These are phyloP conservation scores for Mycena maculata DNA, from an alignment of 768 basidiomycete genomes.

Conservation along the genomic window DNA sequence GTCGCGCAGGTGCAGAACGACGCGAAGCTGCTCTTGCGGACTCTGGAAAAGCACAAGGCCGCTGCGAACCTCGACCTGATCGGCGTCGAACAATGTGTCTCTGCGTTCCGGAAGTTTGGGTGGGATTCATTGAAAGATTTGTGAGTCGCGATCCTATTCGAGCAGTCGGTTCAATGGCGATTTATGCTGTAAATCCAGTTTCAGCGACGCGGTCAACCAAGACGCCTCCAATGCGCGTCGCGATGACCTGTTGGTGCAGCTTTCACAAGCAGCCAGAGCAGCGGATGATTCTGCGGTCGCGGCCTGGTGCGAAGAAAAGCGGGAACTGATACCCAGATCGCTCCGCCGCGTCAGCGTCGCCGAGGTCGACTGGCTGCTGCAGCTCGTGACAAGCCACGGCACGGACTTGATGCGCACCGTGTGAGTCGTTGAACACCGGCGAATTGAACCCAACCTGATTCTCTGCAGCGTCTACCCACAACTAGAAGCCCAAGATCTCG, in stretches of 20 bases:
- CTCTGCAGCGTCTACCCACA: background rate
- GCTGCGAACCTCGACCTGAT: background rate
- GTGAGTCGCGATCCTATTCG: background rate
- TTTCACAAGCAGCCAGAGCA: background rate
- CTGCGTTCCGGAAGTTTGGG: background rate
- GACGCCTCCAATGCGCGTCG: slow-evolving; percentile 4
- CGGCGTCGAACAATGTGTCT: background rate
- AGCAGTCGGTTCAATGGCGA: too few species aligned
- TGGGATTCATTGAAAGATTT: slow-evolving; percentile 1
- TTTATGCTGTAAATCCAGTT: background rate
- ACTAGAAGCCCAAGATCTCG: background rate
- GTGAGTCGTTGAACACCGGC: background rate
- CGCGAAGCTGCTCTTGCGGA: background rate
- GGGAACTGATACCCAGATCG: background rate
- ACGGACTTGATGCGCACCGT: background rate
- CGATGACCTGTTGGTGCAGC: background rate
- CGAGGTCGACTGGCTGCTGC: background rate
- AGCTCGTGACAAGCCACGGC: background rate
- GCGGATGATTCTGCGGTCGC: background rate
- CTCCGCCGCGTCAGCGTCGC: slow-evolving; percentile 1
- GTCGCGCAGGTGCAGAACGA: background rate
- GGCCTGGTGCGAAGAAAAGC: slow-evolving; percentile 3
- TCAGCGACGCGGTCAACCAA: background rate
- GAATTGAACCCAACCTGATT: background rate
- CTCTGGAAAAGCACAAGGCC: background rate